Percentiles rank a stretch among this genome's conserved stretches.
These are phyloP conservation scores for Diaporthe sp. DNA, from an alignment of 2,329 filamentous ascomycete genomes.

Conservation along the genomic window DNA sequence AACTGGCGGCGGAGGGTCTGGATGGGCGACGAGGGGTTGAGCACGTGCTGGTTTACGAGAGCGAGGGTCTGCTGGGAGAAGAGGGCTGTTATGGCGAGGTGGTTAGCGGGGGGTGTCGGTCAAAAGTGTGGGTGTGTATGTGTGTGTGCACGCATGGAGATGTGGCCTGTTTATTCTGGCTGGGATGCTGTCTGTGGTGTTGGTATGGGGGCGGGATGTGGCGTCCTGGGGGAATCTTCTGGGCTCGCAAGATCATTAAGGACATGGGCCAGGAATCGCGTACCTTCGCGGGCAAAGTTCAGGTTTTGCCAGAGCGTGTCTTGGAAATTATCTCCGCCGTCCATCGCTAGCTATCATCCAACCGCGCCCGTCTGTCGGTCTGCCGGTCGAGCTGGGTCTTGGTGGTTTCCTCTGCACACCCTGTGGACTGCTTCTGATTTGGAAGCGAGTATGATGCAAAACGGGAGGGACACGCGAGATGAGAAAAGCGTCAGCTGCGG, in stretches of 20 bases:
- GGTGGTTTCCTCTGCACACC: not conserved
- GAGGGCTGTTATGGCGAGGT: slow-evolving; percentile 45
- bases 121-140: not conserved
- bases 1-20: slow-evolving; percentile 56
- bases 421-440: not conserved
- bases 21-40: slow-evolving; percentile 61
- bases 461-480: not conserved
- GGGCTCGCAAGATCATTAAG: not conserved
- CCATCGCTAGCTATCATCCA: slow-evolving; percentile 31
- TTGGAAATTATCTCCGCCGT: slow-evolving; percentile 34
- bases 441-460: not conserved
- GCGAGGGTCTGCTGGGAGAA: slow-evolving; percentile 58
- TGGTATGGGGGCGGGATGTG: not conserved
- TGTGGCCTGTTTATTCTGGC: not conserved
- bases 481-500: not conserved
- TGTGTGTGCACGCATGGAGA: not conserved
- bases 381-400: not conserved
- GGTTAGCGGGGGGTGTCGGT: not conserved
- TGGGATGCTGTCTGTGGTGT: not conserved
- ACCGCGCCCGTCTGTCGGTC: not conserved
- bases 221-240: not conserved
- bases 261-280: not conserved
- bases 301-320: slow-evolving; percentile 39
- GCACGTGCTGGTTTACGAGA: slow-evolving; percentile 63
- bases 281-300: slow-evolving; percentile 39